Evolutionary conservation across 2,329 filamentous ascomycete genomes (phyloP), one percentile per base, ranked within the genome.

Genomic region (Allantophomopsis cytisporea): DNA sequence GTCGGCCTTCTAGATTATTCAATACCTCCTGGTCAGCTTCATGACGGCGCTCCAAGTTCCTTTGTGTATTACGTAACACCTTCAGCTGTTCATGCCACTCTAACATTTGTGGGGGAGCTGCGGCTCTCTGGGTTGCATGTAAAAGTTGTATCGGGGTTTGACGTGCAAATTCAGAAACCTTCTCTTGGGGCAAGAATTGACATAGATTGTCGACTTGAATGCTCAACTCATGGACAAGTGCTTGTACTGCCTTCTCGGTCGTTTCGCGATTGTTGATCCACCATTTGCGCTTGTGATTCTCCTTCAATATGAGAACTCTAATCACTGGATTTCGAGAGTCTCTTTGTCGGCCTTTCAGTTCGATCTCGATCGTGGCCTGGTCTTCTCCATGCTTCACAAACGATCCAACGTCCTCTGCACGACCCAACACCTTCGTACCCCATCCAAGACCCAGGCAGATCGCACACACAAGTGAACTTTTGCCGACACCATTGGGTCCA

Each of bases 161-260:
- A 5, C 74, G 81, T 5, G 91, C 86, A 55, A 98, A 98, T 54
- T 95, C 88, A 17, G 87, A 85, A 2, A 98, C 91, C 49, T 88
- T 83, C 56, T 98, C 91, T 58, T 98, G 91, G 0, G 91, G 91
- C 35, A 98, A 64, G 51, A 98, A 98, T 56, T 98, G 91, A 57
- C 91, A 98, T 2, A 98, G 69, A 50, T 98, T 98, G 64, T 98
- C 91, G 47, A 96, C 85, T 59, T 98, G 91, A 38, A 98, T 96
- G 37, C 81, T 81, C 52, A 94, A 77, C 8, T 68, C 69, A 43
- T 67, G 72, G 44, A 80, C 82, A 37, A 94, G 63, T 8, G 68
- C 61, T 49, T 81, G 68, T 6, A 96, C 69, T 3, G 67, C 67
- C 51, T 79, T 81, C 45, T 77, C 73, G 1, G 68, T 68, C 5